phyloP scores from a whole-genome alignment of 2,329 filamentous ascomycete genomes.

The Ophiostoma quercus region DNA sequence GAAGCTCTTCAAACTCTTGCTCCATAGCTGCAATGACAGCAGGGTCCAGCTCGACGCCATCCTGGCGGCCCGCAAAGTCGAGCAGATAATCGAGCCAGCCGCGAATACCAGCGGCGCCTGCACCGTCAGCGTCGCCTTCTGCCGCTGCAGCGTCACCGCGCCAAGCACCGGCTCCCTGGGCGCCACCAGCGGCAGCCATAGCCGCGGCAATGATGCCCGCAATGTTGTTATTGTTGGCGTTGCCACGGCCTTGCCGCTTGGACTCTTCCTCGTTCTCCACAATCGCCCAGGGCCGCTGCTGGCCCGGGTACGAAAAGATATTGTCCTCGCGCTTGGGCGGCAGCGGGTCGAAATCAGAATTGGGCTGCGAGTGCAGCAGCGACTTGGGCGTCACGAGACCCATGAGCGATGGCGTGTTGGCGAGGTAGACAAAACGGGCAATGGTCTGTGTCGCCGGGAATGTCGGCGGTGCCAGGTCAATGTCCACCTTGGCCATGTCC shows the following conservation, averaged over 20 bases:
- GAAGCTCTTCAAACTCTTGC: neutral
- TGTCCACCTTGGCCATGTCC: slow-evolving; percentile 29
- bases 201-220: neutral
- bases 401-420: slow-evolving; percentile 67
- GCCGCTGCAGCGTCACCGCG: neutral
- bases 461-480: slow-evolving; percentile 36
- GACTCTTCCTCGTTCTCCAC: slow-evolving; percentile 24
- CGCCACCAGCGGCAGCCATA: neutral
- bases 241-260: neutral
- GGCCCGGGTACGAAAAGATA: slow-evolving; percentile 43
- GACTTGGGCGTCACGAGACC: slow-evolving; percentile 61
- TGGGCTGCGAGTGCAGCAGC: slow-evolving; percentile 60
- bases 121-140: neutral
- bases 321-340: slow-evolving; percentile 60
- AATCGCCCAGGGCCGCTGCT: slow-evolving; percentile 41
- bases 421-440: slow-evolving; percentile 72
- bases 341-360: slow-evolving; percentile 74
- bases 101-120: neutral
- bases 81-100: neutral
- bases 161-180: neutral
- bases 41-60: slow-evolving; percentile 13
- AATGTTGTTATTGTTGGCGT: neutral
- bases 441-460: slow-evolving; percentile 46
- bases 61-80: slow-evolving; percentile 29
- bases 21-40: slow-evolving; percentile 13